phyloP scores from a whole-genome alignment of 2,329 filamentous ascomycete species.

The Rutstroemia sp. region DNA sequence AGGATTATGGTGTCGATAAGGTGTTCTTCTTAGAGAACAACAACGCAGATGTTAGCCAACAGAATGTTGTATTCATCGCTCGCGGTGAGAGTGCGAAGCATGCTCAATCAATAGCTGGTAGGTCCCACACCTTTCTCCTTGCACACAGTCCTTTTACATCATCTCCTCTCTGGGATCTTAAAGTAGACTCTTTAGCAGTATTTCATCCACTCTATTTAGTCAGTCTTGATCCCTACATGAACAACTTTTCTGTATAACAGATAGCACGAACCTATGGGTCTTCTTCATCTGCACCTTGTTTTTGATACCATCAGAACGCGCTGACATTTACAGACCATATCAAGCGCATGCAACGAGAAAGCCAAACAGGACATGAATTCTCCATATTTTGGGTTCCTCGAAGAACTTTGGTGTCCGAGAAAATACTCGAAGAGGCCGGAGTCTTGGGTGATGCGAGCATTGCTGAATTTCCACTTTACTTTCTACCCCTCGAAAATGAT shows the following conservation, averaged over 20 bases:
- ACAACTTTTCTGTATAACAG: constrained; percentile 10
- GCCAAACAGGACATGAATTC: constrained; percentile 88
- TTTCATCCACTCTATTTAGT: constrained; percentile 45
- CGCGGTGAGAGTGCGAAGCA: constrained; percentile 83
- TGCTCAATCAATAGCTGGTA: constrained; percentile 83
- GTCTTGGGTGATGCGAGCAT: constrained; percentile 90
- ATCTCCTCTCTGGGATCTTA: constrained; percentile 38
- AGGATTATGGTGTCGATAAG: constrained; percentile 97
- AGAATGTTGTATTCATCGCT: constrained; percentile 90
- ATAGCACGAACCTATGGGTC: constrained; percentile 37
- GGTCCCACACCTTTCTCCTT: constrained; percentile 19
- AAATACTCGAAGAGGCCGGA: constrained; percentile 85
- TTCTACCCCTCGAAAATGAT: constrained; percentile 87
- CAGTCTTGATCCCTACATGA: constrained; percentile 50
- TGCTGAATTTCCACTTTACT: constrained; percentile 78
- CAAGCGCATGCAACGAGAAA: constrained; percentile 79
- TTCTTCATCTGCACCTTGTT: constrained; percentile 27
- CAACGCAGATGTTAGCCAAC: constrained; percentile 89
- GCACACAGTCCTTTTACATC: neutral
- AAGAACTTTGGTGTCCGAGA: constrained; percentile 83
- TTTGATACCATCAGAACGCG: constrained; percentile 46
- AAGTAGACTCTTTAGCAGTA: constrained; percentile 53
- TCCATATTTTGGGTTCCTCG: constrained; percentile 95
- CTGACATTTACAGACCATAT: constrained; percentile 75
- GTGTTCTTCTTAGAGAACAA: constrained; percentile 95